Conservation (phyloP, 805 yeast species). For the Zygoascus biomembranicola region DNA sequence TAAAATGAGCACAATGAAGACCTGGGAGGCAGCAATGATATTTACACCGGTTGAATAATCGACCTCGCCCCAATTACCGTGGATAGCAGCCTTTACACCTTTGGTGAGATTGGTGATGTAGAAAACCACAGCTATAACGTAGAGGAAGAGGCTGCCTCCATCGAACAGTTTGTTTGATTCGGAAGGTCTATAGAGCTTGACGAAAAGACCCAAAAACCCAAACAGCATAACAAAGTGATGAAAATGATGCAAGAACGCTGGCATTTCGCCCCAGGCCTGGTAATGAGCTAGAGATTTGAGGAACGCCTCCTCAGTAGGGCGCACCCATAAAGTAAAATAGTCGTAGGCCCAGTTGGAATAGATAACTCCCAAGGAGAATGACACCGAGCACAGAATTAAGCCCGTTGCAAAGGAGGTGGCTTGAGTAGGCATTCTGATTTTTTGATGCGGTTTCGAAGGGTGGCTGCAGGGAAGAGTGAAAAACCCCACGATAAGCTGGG, state of each 20-base stretch:
- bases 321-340: slow-evolving; percentile 60
- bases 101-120: slow-evolving; percentile 80
- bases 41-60: slow-evolving; percentile 77
- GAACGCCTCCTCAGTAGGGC: slow-evolving; percentile 45
- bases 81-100: slow-evolving; percentile 61
- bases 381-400: slow-evolving; percentile 36
- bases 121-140: slow-evolving; percentile 64
- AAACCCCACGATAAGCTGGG: background rate
- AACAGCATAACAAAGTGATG: slow-evolving; percentile 53
- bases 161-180: slow-evolving; percentile 83
- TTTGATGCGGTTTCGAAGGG: background rate
- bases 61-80: slow-evolving; percentile 91
- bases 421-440: slow-evolving; percentile 22
- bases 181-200: slow-evolving; percentile 79
- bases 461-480: background rate
- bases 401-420: slow-evolving; percentile 29
- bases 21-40: slow-evolving; percentile 84
- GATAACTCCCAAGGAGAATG: slow-evolving; percentile 73
- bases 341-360: slow-evolving; percentile 80
- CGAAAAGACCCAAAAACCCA: slow-evolving; percentile 64
- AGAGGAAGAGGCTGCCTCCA: slow-evolving; percentile 73
- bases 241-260: slow-evolving; percentile 48
- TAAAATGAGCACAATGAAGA: slow-evolving; percentile 62
- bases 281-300: slow-evolving; percentile 65
- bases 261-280: slow-evolving; percentile 59